A percentile compares a stretch with the other conserved stretches of the same genome.
phyloP scores from a whole-genome alignment of 164 flowering plant genomes.

The Malania oleifera region DNA sequence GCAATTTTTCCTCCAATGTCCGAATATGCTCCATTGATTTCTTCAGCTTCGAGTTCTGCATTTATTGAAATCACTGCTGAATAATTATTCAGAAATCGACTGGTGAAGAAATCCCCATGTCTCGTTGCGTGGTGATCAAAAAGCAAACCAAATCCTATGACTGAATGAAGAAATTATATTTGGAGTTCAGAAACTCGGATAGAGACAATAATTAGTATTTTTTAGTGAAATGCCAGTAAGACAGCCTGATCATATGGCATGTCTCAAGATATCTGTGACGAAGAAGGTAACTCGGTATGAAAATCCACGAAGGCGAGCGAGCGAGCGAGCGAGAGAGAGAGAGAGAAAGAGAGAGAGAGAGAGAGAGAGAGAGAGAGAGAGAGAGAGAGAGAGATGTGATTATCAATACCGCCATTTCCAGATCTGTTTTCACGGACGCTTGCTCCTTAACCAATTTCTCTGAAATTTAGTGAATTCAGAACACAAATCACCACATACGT shows the following conservation, averaged over 20 bases:
- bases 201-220: too few species aligned
- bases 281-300: too few species aligned
- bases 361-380: background rate
- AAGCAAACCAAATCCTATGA: too few species aligned
- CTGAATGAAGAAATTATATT: too few species aligned
- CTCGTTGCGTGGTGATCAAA: background rate
- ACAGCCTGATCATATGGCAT: too few species aligned
- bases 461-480: conserved; percentile 29
- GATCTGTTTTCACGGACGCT: conserved; percentile 82
- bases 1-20: conserved; percentile 75
- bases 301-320: too few species aligned
- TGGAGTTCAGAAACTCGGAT: too few species aligned
- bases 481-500: conserved; percentile 7
- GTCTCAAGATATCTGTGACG: too few species aligned
- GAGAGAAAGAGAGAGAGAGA: too few species aligned
- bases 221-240: too few species aligned
- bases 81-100: background rate
- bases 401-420: conserved; percentile 79
- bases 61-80: background rate
- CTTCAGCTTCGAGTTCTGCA: conserved; percentile 78
- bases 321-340: too few species aligned
- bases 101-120: background rate
- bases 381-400: conserved; percentile 9
- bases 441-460: conserved; percentile 95
- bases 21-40: conserved; percentile 63